Evolutionary conservation across 805 yeast species (phyloP), one percentile per base, ranked within the genome.

Genomic region (Saccharomycopsis capsularis): DNA sequence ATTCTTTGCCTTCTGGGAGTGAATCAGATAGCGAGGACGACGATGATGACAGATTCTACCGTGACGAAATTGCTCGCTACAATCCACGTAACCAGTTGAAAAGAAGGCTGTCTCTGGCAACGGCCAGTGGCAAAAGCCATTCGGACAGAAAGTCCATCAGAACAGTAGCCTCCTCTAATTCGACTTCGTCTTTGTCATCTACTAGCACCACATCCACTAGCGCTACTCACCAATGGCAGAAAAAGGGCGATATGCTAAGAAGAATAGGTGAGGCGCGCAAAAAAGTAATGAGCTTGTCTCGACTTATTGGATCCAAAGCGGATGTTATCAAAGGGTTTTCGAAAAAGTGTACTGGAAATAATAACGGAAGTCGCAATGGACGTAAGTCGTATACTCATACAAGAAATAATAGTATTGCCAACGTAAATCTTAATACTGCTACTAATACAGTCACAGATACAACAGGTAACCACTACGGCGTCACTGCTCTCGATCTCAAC

Each of bases 321-420:
- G 99, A 93, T 65, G 99, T 93, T 16, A 87, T 93, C 56, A 87
- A 86, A 61, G 96, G 96, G 0, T 90, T 93, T 62, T 82, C 95
- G 41, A 93, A 93, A 62, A 71, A 96, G 53, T 88, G 93, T 62
- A 83, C 81, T 55, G 96, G 88, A 57, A 86, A 75, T 54, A 83
- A 85, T 87, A 37, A 27, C 6, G 21, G 36, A 6, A n/a, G n/a
- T n/a, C n/a, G n/a, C n/a, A n/a, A n/a, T n/a, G n/a, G n/a, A n/a
- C n/a, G n/a, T n/a, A n/a, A n/a, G n/a, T n/a, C n/a, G n/a, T n/a
- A n/a, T n/a, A n/a, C n/a, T n/a, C n/a, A n/a, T n/a, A n/a, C n/a
- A n/a, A 27, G 19, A 18, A 41, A 27, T 23, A 16, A 18, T 11
- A 27, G 36, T n/a, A n/a, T 18, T 7, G 36, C 27, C 5, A 13